Percentiles rank a stretch among this genome's conserved stretches.
Conservation (phyloP, 768 basidiomycete genomes). For the Tulasnella sp. region DNA sequence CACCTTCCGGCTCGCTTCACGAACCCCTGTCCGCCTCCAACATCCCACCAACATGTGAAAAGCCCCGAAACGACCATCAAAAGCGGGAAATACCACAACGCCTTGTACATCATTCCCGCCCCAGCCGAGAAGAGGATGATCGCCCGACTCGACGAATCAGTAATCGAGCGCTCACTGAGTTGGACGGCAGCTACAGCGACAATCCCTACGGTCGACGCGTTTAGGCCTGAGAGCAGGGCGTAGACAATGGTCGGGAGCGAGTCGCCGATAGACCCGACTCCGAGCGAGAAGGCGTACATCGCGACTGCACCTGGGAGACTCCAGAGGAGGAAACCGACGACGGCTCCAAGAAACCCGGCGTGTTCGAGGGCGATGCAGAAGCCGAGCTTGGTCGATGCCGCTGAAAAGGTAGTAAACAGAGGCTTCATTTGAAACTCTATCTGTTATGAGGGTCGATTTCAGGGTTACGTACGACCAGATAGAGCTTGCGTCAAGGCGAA, state of each 20-base stretch:
- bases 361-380: neutral
- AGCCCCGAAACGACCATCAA: slow-evolving; percentile 34
- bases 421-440: neutral
- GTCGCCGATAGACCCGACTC: slow-evolving; percentile 31
- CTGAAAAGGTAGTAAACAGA: neutral
- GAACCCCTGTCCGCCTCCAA: neutral
- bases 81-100: slow-evolving; percentile 42
- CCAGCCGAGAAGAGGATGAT: slow-evolving; percentile 34
- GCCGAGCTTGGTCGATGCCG: neutral
- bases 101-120: slow-evolving; percentile 38
- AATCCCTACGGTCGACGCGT: slow-evolving; percentile 42
- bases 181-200: slow-evolving; percentile 43
- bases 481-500: slow-evolving; percentile 25
- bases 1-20: neutral
- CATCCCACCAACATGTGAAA: slow-evolving; percentile 32
- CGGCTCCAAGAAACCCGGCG: neutral
- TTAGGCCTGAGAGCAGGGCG: slow-evolving; percentile 40
- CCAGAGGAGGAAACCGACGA: slow-evolving; percentile 10
- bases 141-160: slow-evolving; percentile 33
- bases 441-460: neutral
- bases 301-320: slow-evolving; percentile 34
- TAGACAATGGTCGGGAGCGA: slow-evolving; percentile 37
- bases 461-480: slow-evolving; percentile 27
- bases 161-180: slow-evolving; percentile 35
- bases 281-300: slow-evolving; percentile 38